phyloP scores from a whole-genome alignment of 139 green algal genomes.

The Chlorella sp. region DNA sequence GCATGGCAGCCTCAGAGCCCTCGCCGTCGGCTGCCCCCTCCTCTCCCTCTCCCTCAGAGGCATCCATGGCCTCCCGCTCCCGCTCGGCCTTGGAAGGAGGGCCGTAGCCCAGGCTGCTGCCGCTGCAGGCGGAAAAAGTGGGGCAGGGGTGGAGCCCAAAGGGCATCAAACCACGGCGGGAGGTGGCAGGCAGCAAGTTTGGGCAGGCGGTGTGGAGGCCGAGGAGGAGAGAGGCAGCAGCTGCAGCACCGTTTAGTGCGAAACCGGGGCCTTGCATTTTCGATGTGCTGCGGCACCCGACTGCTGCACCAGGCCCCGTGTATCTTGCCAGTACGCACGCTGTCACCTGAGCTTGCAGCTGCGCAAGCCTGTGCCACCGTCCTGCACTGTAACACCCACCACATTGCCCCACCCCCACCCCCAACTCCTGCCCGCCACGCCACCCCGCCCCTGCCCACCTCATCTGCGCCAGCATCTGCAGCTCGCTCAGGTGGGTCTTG shows the following conservation, averaged over 20 bases:
- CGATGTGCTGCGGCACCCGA: too few relatives aligned
- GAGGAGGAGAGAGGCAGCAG: too few relatives aligned
- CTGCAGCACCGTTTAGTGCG: too few relatives aligned
- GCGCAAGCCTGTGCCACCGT: too few relatives aligned
- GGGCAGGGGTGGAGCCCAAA: not conserved
- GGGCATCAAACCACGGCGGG: not conserved
- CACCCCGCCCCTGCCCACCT: constrained; percentile 20
- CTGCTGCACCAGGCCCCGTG: too few relatives aligned
- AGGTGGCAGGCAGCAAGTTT: not conserved
- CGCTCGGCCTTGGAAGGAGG: not conserved
- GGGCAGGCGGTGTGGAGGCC: not conserved
- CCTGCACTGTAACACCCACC: not conserved
- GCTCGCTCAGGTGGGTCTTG: constrained; percentile 63
- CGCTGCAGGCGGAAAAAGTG: constrained; percentile 1
- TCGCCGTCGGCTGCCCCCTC: not conserved
- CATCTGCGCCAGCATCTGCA: constrained; percentile 60
- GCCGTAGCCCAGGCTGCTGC: constrained; percentile 70
- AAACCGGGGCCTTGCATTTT: too few relatives aligned
- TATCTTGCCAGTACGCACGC: too few relatives aligned
- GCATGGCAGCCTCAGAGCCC: not conserved
- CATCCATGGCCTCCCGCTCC: not conserved
- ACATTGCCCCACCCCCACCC: not conserved
- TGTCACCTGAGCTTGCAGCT: too few relatives aligned
- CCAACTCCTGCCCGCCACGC: not conserved
- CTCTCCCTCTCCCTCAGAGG: constrained; percentile 25